Conservation (phyloP, 345 rosid species). For the Populus tremula region DNA sequence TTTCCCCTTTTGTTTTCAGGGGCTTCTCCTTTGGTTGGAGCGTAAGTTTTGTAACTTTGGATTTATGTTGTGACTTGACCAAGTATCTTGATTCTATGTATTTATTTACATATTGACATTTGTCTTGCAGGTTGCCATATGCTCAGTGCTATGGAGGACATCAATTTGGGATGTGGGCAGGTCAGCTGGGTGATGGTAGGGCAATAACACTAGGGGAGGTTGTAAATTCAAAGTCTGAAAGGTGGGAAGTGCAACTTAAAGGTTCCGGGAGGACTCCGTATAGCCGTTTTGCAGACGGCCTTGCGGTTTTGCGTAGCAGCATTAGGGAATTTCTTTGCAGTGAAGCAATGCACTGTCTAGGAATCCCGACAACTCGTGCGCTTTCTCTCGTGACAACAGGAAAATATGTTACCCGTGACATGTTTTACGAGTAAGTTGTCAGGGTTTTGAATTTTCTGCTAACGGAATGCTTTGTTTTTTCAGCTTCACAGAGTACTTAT, state of each 20-base stretch:
- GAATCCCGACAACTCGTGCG: constrained; percentile 95
- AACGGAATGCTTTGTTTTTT: not conserved
- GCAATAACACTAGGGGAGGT: constrained; percentile 91
- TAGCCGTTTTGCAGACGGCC: constrained; percentile 97
- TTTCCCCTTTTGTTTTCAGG: constrained; percentile 76
- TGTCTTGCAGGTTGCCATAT: constrained; percentile 62
- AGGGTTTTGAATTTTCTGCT: not conserved
- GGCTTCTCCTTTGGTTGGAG: constrained; percentile 67
- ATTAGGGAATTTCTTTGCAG: constrained; percentile 93
- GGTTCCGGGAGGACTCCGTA: constrained; percentile 97
- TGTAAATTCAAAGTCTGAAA: constrained; percentile 71
- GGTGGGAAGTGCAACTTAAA: constrained; percentile 99
- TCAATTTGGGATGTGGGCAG: constrained; percentile 98
- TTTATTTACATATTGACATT: not conserved
- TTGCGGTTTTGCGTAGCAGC: constrained; percentile 95
- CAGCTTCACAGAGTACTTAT: not conserved
- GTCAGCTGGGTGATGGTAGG: constrained; percentile 98
- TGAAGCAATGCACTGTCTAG: constrained; percentile 88
- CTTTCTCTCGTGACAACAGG: constrained; percentile 93
- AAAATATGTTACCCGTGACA: constrained; percentile 84
- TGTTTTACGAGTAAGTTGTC: constrained; percentile 92
- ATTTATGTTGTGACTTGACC: no score
- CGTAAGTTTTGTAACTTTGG: constrained; percentile 44
- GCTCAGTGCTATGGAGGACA: constrained; percentile 98
- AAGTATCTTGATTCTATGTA: no score